Evolutionary conservation across 768 basidiomycete genomes (phyloP).

Genomic region (Tephrocybe sp.): DNA sequence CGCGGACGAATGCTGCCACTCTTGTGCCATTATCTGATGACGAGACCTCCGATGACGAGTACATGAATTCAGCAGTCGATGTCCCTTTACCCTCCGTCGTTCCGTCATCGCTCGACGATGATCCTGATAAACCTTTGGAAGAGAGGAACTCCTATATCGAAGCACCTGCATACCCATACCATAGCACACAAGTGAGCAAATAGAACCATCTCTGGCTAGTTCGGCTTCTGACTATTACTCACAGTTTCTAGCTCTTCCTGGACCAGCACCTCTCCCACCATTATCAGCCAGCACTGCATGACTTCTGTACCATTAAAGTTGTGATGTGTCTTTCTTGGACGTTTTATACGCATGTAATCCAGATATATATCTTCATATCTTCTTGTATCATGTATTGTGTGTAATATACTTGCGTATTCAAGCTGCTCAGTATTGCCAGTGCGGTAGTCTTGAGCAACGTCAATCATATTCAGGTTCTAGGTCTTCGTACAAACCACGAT

Average conservation of each 20-base stretch:
- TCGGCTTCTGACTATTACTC: not conserved
- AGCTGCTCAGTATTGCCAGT: no score
- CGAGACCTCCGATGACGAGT: constrained; percentile 20
- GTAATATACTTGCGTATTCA: not conserved
- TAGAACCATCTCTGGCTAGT: not conserved
- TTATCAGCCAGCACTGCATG: constrained; percentile 2
- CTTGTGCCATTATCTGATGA: constrained; percentile 24
- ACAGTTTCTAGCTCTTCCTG: constrained; percentile 16
- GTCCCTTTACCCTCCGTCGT: constrained; percentile 25
- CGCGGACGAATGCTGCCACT: constrained; percentile 22
- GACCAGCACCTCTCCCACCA: constrained; percentile 6
- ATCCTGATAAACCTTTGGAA: constrained; percentile 21
- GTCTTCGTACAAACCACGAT: constrained; percentile 59
- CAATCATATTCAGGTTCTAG: not conserved
- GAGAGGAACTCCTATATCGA: constrained; percentile 30
- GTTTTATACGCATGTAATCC: not conserved
- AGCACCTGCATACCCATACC: constrained; percentile 26
- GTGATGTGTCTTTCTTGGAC: not conserved
- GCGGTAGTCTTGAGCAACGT: no score
- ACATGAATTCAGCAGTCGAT: constrained; percentile 18
- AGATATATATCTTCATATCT: not conserved
- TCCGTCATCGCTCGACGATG: constrained; percentile 17
- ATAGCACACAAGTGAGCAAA: constrained; percentile 27
- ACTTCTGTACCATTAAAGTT: not conserved
- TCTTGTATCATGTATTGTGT: not conserved